Evolutionary conservation across 1,139 yeast species (phyloP), one percentile per base, ranked within the genome.

Genomic region (Pichia sp.): DNA sequence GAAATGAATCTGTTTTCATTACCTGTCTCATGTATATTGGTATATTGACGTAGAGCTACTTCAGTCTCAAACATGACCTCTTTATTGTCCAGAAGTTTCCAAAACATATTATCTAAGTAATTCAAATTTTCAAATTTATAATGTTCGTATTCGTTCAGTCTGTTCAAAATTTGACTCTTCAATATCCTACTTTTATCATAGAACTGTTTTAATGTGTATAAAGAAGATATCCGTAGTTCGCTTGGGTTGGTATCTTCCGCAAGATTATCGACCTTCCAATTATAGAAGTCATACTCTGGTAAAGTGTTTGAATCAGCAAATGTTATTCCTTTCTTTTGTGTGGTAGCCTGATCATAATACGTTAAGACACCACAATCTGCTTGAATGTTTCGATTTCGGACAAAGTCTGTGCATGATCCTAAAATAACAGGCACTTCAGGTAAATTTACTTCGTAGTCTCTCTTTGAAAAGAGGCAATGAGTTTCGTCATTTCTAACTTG

Each of bases 181-280:
- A 54, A 41, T 11, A 48, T 42, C 21, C 44, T 52, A 43, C 75
- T 75, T 43, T 72, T 71, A 37, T 74, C 79, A 60, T 69, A 67
- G 52, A 71, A 75, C 46, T 76, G 78, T 39, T 69, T 59, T 44
- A 77, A 58, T 14, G 70, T 68, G 54, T 72, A 74, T 4, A 68
- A 53, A 0, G 77, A 68, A 0, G 77, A 68, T 28, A 59, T 54
- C 44, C 65, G 60, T 2, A 55, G 44, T 25, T 63, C 60, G 55
- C 62, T 59, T 52, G 69, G 39, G 56, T 73, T 46, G 55, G 52
- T 51, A 47, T 69, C 74, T 28, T 58, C 56, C 9, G 56, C 59
- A 24, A 56, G 63, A 5, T 55, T 37, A 1, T 60, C 57, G 20
- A 53, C 51, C 37, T 55, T 60, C 74, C 74, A 70, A 34, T 51